A percentile compares a stretch with the other conserved stretches of the same genome.
These are phyloP conservation scores for Hypoxylon sp. DNA, from an alignment of 2,329 filamentous ascomycete species.

Conservation along the genomic window DNA sequence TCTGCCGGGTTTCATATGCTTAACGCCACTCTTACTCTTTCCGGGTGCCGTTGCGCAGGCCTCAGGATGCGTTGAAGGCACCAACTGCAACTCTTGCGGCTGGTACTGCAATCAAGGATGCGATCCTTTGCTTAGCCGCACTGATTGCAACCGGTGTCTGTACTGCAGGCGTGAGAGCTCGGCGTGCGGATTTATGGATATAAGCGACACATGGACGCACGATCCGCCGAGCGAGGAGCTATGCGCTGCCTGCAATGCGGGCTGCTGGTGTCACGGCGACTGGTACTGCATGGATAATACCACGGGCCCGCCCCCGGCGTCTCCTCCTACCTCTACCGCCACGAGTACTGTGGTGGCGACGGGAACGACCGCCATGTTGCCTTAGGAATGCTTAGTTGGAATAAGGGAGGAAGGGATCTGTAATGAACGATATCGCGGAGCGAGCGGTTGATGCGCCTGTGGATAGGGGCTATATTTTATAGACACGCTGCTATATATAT, in stretches of 20 bases:
- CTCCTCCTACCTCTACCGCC: conserved; percentile 28
- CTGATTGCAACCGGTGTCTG: conserved; percentile 43
- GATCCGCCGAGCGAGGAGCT: conserved; percentile 32
- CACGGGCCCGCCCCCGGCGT: conserved; percentile 21
- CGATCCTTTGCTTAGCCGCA: conserved; percentile 33
- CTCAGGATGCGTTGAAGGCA: conserved; percentile 30
- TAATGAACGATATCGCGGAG: neutral
- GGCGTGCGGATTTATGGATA: conserved; percentile 40
- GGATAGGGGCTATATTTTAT: neutral
- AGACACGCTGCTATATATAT: neutral
- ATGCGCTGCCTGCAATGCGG: conserved; percentile 40
- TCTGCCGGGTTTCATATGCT: conserved; percentile 3
- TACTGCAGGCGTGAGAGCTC: conserved; percentile 51
- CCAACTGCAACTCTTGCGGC: conserved; percentile 38
- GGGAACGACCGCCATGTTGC: neutral
- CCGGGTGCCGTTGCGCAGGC: conserved; percentile 17
- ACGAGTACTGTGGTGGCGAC: conserved; percentile 1
- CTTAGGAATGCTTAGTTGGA: neutral
- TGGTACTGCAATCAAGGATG: conserved; percentile 48
- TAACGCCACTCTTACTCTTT: conserved; percentile 27
- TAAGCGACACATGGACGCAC: conserved; percentile 38
- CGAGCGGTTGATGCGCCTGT: neutral
- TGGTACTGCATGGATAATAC: conserved; percentile 37
- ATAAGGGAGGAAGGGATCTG: neutral
- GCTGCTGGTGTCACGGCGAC: conserved; percentile 44